A percentile compares a stretch with the other conserved stretches of the same genome.
These are phyloP conservation scores for Orychophragmus violaceus DNA, from an alignment of 345 rosid species.

Conservation along the genomic window DNA sequence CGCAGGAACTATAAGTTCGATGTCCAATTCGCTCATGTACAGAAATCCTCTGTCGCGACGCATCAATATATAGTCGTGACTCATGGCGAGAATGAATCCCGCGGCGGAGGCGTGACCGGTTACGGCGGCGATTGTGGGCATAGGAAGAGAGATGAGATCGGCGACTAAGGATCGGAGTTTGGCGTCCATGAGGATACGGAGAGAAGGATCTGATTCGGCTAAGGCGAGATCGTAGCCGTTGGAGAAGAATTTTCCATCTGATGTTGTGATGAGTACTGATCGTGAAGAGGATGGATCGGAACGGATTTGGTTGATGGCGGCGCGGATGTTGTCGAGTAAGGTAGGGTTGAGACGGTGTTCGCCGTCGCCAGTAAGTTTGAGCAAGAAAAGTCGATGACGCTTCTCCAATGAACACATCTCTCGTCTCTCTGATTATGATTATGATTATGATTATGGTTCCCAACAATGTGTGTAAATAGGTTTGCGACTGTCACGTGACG, in stretches of 20 bases:
- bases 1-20: conserved; percentile 38
- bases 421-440: not conserved
- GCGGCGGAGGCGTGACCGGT: conserved; percentile 80
- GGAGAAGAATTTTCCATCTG: conserved; percentile 79
- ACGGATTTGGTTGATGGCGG: conserved; percentile 38
- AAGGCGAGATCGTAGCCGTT: conserved; percentile 72
- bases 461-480: no score
- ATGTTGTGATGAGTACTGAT: conserved; percentile 56
- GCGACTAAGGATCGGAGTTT: conserved; percentile 36
- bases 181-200: conserved; percentile 32
- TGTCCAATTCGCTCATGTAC: conserved; percentile 74
- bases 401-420: conserved; percentile 52
- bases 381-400: conserved; percentile 41
- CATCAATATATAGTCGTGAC: conserved; percentile 64
- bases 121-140: conserved; percentile 62
- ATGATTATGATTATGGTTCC: no score
- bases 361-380: conserved; percentile 48
- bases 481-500: no score
- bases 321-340: conserved; percentile 38
- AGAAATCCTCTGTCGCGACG: conserved; percentile 59
- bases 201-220: conserved; percentile 35
- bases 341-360: conserved; percentile 59
- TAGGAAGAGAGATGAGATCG: conserved; percentile 55
- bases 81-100: conserved; percentile 46
- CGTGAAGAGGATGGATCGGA: conserved; percentile 35